A percentile compares a stretch with the other conserved stretches of the same genome.
Evolutionary conservation across 306 rosid species (phyloP).

Genomic region (Acmispon strigosus): DNA sequence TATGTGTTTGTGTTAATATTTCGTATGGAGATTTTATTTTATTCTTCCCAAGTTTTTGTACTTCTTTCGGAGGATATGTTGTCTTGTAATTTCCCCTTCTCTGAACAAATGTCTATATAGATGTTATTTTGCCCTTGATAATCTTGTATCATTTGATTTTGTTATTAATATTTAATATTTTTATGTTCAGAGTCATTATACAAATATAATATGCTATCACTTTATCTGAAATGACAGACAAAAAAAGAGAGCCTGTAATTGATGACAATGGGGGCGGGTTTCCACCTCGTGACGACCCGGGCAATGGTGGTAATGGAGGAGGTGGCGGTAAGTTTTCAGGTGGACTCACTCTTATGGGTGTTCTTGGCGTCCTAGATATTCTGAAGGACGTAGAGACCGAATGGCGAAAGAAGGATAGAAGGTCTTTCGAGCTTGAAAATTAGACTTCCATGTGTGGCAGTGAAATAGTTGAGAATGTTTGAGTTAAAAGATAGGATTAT

Average conservation of each 20-base stretch:
- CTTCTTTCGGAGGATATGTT: neutral
- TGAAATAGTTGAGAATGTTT: neutral
- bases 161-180: slow-evolving; percentile 9
- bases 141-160: neutral
- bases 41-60: neutral
- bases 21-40: neutral
- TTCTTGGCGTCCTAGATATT: slow-evolving; percentile 74
- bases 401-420: slow-evolving; percentile 33
- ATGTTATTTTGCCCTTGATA: neutral
- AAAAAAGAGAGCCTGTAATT: slow-evolving; percentile 50
- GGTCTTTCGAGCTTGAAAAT: neutral
- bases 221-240: slow-evolving; percentile 54
- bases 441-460: neutral
- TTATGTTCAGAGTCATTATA: neutral
- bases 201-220: neutral
- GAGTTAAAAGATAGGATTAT: neutral
- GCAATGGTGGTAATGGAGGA: slow-evolving; percentile 67
- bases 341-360: slow-evolving; percentile 66
- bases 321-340: slow-evolving; percentile 76
- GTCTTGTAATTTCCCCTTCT: neutral
- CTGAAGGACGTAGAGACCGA: slow-evolving; percentile 75
- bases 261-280: slow-evolving; percentile 65
- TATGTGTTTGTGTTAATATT: slow-evolving; percentile 13
- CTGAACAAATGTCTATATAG: neutral
- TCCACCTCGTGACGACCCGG: slow-evolving; percentile 65